Conservation (phyloP, 768 basidiomycete genomes). For the Phylloporus rhodoxanthus region DNA sequence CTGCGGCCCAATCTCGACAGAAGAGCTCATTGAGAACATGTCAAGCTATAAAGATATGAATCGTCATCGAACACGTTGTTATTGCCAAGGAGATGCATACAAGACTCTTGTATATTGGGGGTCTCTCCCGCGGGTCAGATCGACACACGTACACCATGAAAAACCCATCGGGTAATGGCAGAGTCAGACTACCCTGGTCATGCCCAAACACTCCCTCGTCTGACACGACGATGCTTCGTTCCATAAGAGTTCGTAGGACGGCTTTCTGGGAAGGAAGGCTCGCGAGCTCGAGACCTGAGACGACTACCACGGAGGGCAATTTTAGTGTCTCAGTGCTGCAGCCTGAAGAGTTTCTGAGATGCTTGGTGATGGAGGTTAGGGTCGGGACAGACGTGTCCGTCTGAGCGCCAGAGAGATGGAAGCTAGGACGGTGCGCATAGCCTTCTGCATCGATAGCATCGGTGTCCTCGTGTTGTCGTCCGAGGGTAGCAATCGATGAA, state of each 20-base stretch:
- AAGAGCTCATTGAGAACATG: constrained; percentile 71
- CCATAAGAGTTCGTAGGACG: constrained; percentile 46
- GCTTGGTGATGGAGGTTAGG: constrained; percentile 8
- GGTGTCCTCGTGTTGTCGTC: constrained; percentile 12
- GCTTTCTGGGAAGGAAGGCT: constrained; percentile 50
- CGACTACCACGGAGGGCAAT: constrained; percentile 56
- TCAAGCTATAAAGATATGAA: constrained; percentile 48
- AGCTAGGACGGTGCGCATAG: constrained; percentile 5
- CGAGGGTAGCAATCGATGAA: constrained; percentile 11
- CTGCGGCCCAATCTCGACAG: constrained; percentile 44
- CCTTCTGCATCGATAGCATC: constrained; percentile 1
- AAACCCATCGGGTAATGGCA: constrained; percentile 54
- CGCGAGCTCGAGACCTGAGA: constrained; percentile 67
- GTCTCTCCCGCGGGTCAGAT: constrained; percentile 56
- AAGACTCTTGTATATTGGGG: constrained; percentile 56
- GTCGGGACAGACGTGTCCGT: constrained; percentile 16
- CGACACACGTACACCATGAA: constrained; percentile 70
- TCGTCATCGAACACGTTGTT: not conserved
- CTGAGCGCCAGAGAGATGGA: constrained; percentile 7
- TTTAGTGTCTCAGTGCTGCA: constrained; percentile 21
- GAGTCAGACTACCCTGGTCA: constrained; percentile 26
- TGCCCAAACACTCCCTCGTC: constrained; percentile 13
- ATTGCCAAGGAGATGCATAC: constrained; percentile 37
- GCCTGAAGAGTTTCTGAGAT: constrained; percentile 12
- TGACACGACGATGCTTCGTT: constrained; percentile 44